Conservation (phyloP, 192 early-diverging fungal genomes). For the Linnemannia hyalina region DNA sequence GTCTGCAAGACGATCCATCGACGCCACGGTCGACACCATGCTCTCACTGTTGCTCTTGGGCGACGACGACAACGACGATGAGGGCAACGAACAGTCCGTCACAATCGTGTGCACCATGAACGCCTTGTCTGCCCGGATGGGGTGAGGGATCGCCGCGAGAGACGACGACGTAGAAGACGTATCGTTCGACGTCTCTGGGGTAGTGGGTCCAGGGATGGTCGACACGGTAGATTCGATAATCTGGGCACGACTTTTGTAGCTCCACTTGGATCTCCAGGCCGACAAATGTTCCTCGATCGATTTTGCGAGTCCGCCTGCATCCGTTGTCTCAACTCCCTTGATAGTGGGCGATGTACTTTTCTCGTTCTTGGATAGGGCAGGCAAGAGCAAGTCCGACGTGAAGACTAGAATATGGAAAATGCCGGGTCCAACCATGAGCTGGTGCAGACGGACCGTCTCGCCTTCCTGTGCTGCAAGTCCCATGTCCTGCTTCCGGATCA, state of each 20-base stretch:
- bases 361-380: background rate
- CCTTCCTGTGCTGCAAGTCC: background rate
- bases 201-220: background rate
- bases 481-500: conserved; percentile 14
- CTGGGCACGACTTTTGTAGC: conserved; percentile 2
- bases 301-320: conserved; percentile 9
- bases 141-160: conserved; percentile 8
- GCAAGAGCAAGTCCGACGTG: conserved; percentile 21
- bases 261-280: conserved; percentile 40
- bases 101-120: conserved; percentile 42
- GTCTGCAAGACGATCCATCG: background rate
- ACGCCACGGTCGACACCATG: background rate
- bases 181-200: background rate
- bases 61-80: background rate
- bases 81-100: background rate
- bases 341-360: background rate
- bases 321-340: conserved; percentile 19
- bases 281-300: conserved; percentile 12
- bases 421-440: conserved; percentile 34
- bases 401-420: conserved; percentile 48
- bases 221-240: background rate
- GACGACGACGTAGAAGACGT: background rate
- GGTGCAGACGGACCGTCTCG: conserved; percentile 17
- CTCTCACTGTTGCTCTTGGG: background rate
- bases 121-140: background rate